Base-by-base conservation (phyloP, 2,329 filamentous ascomycete species). In the Talaromyces sp. region DNA sequence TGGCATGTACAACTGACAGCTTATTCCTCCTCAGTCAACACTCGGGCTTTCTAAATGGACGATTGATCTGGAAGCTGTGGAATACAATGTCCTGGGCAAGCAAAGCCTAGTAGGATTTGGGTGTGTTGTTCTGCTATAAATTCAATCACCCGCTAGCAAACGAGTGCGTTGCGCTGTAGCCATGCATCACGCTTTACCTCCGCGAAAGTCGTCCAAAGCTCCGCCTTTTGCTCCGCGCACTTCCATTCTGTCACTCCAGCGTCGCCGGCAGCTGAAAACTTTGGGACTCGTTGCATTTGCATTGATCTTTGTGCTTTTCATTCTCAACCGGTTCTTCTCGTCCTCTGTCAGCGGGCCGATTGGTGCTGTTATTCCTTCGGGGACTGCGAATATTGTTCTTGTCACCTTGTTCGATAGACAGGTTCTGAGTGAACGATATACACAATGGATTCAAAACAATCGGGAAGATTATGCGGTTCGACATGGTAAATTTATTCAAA, bases 141-240 rank as follows among this genome's bases (percentile, higher is more conserved):
- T 15, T 25, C 33, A 36, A 39, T 39, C 35, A 19, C 48, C 19
- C 22, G 48, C 35, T 22, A 37, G 3, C 19, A 37, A 36, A 17
- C 6, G 25, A n/a, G 31, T n/a, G n/a, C n/a, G 28, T 37, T 56
- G 41, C 41, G 53, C 25, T 19, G 53, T 37, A 50, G 37, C 58
- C 65, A 94, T 96, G 91, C 92, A 96, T 74, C 91, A 93, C 80
- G 91, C 92, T 63, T 86, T 95, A 67, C 91, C 91, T 57, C 84
- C 90, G 68, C 88, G 91, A 73, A 96, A 93, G 77, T 85, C 83
- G 69, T 93, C 89, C 64, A 85, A 88, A 69, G 84, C 88, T 64
- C 84, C 86, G 64, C 86, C 87, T 31, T 93, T 56, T 39, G 46
- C 89, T 75, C 80, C 63, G 77, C 84, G 68, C 76, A 68, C 73